Evolutionary conservation across 176 grass and related monocot species (phyloP), one percentile per base, ranked within the genome.

Genomic region (Phoenix roebelenii): DNA sequence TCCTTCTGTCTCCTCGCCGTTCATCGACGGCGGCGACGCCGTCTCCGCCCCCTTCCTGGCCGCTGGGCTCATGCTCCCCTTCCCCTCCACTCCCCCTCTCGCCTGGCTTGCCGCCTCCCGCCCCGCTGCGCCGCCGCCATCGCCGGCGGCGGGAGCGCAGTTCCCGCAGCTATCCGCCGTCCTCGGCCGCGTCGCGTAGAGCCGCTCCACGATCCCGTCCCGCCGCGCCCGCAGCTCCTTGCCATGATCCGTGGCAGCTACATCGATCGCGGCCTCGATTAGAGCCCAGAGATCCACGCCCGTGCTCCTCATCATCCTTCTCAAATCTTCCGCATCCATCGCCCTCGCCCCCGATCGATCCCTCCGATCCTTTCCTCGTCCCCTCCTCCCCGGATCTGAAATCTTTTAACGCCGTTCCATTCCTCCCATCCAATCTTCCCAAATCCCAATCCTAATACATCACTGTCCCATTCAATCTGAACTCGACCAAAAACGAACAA

Each of bases 201-300:
- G 82, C 19, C 74, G 72, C 63, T 86, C 70, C 22, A 95, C 80
- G 74, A 95, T 89, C 29, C 75, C 76, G 74, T 89, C 90, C 24
- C 90, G 77, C 58, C 83, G 85, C 22, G 68, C 64, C 25, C 74
- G 83, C 16, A 95, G 79, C 74, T 95, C 90, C 15, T 19, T 70
- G 52, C 72, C 76, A 18, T 84, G 59, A 67, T 90, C 83, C 14
- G 69, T 66, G 22, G 68, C 74, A 4, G 77, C 90, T 2, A 72
- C 55, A 50, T 69, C 51, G 25, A 95, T 76, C 20, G 77, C 90
- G 20, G 85, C 61, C 48, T 95, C 80, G 59, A 95, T 79, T 57
- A 95, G 71, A 9, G 62, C 57, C 90, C 86, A 95, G 18, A 95
- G 66, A 68, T 86, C 90, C n/a, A 68, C 29, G 20, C 79, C 88